Base-by-base conservation (phyloP, 208 protist species). In the Phytomonas sp. region DNA sequence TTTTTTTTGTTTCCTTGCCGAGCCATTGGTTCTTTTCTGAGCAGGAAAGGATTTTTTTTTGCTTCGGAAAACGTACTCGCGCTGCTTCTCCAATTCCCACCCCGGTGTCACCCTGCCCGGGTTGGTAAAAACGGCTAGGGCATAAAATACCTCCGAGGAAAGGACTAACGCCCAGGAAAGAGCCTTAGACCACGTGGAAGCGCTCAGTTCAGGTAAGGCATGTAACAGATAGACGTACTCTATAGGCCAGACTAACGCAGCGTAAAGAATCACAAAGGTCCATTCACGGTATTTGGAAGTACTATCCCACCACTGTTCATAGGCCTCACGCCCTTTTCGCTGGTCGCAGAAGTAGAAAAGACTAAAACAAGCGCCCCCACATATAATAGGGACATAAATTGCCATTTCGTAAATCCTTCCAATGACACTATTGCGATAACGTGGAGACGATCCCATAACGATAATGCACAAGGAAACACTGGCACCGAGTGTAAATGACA, bases 391-490 rank as follows among this genome's bases (percentile, higher is more conserved):
- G 28, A 80, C 63, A 0, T 36, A 32, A 32, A 67, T 72, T 20
- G 95, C 26, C 23, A 68, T 61, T 23, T 69, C 53, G 70, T 97
- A 78, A 29, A 85, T 30, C 34, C 71, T 76, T 34, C 94, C 94
- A 29, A 97, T 75, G 68, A 81, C 71, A 40, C 94, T 91, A 69
- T 95, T 81, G 37, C 88, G 87, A 75, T 97, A 91, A 67, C 88
- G 96, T 56, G 82, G 82, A 0, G 89, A 92, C 4, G 87, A 87
- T 4, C 93, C 93, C 88, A 96, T 95, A 60, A 96, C 94, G 31
- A 91, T 76, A 53, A 96, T 79, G 75, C 96, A 97, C 83, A 95
- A 88, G 66, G 26, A 56, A 91, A 79, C 20, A 60, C n/a, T 1
- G 69, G 82, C 3, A 84, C 65, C 8, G 77, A 26, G 13, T 77